Conservation (phyloP, 805 yeast species). For the Starmerella bacillaris region DNA sequence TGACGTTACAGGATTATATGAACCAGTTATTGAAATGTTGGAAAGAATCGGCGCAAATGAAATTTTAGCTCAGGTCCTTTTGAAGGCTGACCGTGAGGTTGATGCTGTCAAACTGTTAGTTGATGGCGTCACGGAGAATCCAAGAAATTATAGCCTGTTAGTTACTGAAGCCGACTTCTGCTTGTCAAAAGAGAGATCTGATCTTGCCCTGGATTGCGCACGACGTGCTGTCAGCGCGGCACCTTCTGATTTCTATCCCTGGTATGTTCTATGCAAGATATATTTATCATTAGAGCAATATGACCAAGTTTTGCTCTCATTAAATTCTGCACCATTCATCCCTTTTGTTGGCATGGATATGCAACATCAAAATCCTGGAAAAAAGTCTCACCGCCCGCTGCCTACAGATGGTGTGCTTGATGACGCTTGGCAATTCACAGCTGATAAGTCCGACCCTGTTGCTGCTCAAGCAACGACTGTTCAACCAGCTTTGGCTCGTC, state of each 20-base stretch:
- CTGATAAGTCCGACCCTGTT: slow-evolving; percentile 20
- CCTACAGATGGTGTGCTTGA: slow-evolving; percentile 39
- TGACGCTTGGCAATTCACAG: slow-evolving; percentile 29
- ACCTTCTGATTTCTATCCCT: slow-evolving; percentile 60
- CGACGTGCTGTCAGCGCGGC: slow-evolving; percentile 41
- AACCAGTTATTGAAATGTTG: slow-evolving; percentile 42
- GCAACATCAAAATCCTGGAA: slow-evolving; percentile 29
- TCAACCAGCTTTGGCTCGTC: slow-evolving; percentile 32
- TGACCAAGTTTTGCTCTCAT: slow-evolving; percentile 41
- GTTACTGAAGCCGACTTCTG: slow-evolving; percentile 49
- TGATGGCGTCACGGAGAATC: slow-evolving; percentile 24
- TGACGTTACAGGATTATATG: slow-evolving; percentile 46
- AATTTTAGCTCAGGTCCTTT: slow-evolving; percentile 28
- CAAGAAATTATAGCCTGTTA: slow-evolving; percentile 42
- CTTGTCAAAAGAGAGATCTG: slow-evolving; percentile 34
- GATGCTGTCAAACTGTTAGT: slow-evolving; percentile 32
- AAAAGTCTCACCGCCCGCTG: slow-evolving; percentile 30
- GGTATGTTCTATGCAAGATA: slow-evolving; percentile 48
- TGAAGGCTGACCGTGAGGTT: slow-evolving; percentile 29
- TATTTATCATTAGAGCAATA: slow-evolving; percentile 41
- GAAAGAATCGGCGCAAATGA: slow-evolving; percentile 35
- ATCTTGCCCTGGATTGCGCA: slow-evolving; percentile 42
- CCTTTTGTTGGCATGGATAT: slow-evolving; percentile 31
- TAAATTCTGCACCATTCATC: slow-evolving; percentile 63
- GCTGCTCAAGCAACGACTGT: slow-evolving; percentile 8